These are phyloP conservation scores for Euphorbia tirucalli DNA, from an alignment of 345 rosid genomes.

Conservation along the genomic window DNA sequence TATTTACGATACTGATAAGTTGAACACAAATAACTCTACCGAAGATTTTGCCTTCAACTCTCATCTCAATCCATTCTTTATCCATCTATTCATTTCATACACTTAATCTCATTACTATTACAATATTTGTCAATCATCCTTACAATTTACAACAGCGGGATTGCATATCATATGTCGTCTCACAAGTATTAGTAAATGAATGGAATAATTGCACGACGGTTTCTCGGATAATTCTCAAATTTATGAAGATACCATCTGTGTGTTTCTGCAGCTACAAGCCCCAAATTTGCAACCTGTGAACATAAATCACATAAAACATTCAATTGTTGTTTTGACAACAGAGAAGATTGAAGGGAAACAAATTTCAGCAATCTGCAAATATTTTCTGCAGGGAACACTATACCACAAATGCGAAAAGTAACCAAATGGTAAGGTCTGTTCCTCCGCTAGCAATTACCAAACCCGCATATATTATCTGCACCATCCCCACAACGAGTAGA, in stretches of 20 bases:
- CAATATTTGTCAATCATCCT: no score
- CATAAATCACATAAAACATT: conserved; percentile 8
- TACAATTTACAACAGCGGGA: background rate
- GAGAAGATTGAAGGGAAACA: background rate
- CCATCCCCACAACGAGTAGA: conserved; percentile 9
- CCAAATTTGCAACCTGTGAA: conserved; percentile 63
- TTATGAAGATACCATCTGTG: conserved; percentile 63
- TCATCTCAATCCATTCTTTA: no score
- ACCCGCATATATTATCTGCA: conserved; percentile 65
- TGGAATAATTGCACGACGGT: conserved; percentile 54
- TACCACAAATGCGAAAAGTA: conserved; percentile 69
- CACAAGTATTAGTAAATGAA: conserved; percentile 30
- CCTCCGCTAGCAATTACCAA: conserved; percentile 73
- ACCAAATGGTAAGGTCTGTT: conserved; percentile 57
- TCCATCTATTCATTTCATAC: no score
- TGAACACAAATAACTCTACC: no score
- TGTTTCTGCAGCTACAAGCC: conserved; percentile 63
- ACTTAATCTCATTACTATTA: no score
- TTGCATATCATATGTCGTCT: background rate
- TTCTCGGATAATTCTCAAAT: conserved; percentile 59
- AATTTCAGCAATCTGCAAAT: background rate
- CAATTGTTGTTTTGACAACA: background rate
- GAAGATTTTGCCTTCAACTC: no score
- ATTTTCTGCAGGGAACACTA: background rate
- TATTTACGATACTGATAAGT: no score